phyloP scores from a whole-genome alignment of 2,329 filamentous ascomycete genomes.

The Hymenotorrendiella dingleyae region DNA sequence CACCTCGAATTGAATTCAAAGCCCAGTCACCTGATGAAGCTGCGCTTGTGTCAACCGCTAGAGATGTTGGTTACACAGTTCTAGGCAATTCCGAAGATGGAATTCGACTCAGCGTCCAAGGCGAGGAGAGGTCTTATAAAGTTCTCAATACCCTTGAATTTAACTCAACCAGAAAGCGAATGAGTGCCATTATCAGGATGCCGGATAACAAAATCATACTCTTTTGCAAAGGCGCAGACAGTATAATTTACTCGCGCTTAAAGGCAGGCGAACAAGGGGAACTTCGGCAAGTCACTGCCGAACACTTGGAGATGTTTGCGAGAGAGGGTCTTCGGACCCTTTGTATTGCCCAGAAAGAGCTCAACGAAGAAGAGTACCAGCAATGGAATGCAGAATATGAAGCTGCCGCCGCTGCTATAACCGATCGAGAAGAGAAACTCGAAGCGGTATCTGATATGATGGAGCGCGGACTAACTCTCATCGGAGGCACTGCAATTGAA shows the following conservation, averaged over 20 bases:
- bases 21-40: constrained; percentile 97
- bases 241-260: constrained; percentile 90
- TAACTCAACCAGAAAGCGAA: constrained; percentile 92
- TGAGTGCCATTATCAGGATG: constrained; percentile 97
- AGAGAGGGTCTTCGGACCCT: constrained; percentile 90
- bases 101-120: constrained; percentile 80
- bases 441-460: constrained; percentile 86
- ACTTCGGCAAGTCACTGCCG: constrained; percentile 75
- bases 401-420: constrained; percentile 73
- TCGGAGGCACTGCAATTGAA: constrained; percentile 95
- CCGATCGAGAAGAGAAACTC: constrained; percentile 85
- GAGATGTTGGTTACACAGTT: constrained; percentile 92
- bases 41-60: constrained; percentile 86
- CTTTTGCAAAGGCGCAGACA: constrained; percentile 97
- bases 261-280: constrained; percentile 80
- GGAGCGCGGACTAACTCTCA: constrained; percentile 78
- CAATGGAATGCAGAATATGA: constrained; percentile 85
- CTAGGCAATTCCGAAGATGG: constrained; percentile 74
- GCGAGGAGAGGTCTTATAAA: constrained; percentile 76
- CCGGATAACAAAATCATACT: constrained; percentile 83
- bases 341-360: constrained; percentile 79
- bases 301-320: constrained; percentile 95
- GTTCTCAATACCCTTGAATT: constrained; percentile 96
- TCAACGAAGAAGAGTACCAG: constrained; percentile 77
- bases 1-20: constrained; percentile 88